These are phyloP conservation scores for Lachnellula cervina DNA, from an alignment of 2,329 filamentous ascomycete genomes.

Conservation along the genomic window DNA sequence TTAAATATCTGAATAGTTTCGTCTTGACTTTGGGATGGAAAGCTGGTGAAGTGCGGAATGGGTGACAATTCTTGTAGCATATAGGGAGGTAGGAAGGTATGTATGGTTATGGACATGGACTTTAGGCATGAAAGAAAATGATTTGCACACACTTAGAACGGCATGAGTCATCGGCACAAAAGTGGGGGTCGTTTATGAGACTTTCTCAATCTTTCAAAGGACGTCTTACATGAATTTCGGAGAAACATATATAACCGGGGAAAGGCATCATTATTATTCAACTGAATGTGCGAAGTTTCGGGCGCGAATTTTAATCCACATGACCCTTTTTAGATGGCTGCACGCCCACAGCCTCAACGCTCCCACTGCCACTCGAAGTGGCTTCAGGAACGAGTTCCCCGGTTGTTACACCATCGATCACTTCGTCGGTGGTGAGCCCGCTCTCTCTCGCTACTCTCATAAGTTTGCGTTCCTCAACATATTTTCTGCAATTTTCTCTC, in stretches of 20 bases:
- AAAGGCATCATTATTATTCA: neutral
- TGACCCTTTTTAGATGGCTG: constrained; percentile 3
- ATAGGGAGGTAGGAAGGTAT: too few relatives aligned
- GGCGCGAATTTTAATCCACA: neutral
- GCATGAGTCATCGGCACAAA: constrained; percentile 1
- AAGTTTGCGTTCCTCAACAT: constrained; percentile 33
- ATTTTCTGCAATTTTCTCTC: constrained; percentile 35
- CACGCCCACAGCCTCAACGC: constrained; percentile 6
- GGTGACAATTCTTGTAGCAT: neutral
- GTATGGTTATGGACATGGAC: too few relatives aligned
- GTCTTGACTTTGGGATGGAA: neutral
- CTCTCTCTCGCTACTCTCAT: constrained; percentile 28
- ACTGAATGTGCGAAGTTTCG: neutral
- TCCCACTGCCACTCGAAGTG: constrained; percentile 1
- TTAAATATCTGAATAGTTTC: neutral
- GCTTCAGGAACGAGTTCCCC: constrained; percentile 6
- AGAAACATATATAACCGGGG: neutral
- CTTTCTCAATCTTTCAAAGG: neutral
- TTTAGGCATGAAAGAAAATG: neutral
- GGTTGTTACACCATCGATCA: constrained; percentile 17
- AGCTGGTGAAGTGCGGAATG: neutral
- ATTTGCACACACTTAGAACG: neutral
- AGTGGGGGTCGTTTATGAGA: neutral
- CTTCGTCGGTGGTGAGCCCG: constrained; percentile 20
- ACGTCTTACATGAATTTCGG: neutral